Base-by-base conservation (phyloP, 345 rosid species). In the Clarkia xantiana region DNA sequence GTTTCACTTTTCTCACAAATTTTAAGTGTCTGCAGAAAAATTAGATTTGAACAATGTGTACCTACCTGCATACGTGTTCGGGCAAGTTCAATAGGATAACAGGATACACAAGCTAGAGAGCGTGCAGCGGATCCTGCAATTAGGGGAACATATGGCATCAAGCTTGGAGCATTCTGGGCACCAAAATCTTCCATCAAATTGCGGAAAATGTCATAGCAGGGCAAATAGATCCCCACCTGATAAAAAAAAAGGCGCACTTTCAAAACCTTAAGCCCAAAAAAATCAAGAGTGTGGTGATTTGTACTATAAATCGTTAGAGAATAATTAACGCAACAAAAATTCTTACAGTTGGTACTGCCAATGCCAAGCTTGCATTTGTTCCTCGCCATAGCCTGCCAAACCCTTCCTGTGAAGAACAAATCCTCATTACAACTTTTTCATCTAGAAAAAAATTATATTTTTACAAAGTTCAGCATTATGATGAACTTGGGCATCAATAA, bases 21-120 rank as follows among this genome's bases (percentile, higher is more conserved):
- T 22, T 5, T 22, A 5, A 22, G 25, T 22, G 5, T 22, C 5
- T 22, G 25, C 25, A 22, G 25, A 5, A 22, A 22, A 22, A 10
- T 29, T 7, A 29, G 10, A 38, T 36, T 10, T 13, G 36, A 39
- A 20, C 39, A 39, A 18, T 19, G 25, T 51, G 13, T 46, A n/a
- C n/a, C n/a, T 66, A 91, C 99, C 96, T 87, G 95, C 96, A 93
- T 84, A 47, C 95, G 85, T 12, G 99, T 87, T 49, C 87, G 78
- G 40, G 99, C 99, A 67, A 93, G 67, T 71, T 93, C 96, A 34
- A 91, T 69, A 16, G 99, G 99, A 40, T 87, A 93, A 53, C 90
- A 82, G 55, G 84, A 67, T 63, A 79, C 62, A 59, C 90, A 80
- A 44, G 99, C 96, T 50, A 93, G 71, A 22, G 99, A 84, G 42